Percentiles rank a stretch among this genome's conserved stretches.
These are phyloP conservation scores for Trichosanthes truncata DNA, from an alignment of 306 rosid species.

Conservation along the genomic window DNA sequence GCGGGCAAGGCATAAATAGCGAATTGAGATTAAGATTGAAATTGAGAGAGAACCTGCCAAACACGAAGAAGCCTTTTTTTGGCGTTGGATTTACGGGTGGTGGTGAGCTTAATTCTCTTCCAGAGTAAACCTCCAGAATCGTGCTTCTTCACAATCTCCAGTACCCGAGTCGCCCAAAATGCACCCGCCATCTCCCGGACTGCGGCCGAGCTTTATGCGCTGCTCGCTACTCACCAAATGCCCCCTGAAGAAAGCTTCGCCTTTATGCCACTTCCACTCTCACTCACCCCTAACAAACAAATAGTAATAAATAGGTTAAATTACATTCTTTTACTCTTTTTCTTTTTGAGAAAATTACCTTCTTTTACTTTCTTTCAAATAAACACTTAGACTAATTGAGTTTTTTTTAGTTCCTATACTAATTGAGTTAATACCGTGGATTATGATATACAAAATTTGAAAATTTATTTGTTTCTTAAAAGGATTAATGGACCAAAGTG, in stretches of 20 bases:
- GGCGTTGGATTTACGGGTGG: slow-evolving; percentile 91
- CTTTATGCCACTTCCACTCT: neutral
- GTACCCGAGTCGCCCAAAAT: slow-evolving; percentile 70
- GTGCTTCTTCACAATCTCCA: slow-evolving; percentile 95
- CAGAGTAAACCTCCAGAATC: slow-evolving; percentile 83
- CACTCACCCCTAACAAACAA: neutral
- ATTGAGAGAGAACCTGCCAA: slow-evolving; percentile 59
- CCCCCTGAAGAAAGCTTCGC: neutral
- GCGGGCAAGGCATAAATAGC: neutral
- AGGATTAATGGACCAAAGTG: too few relatives aligned
- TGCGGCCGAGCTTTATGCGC: neutral
- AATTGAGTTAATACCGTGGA: too few relatives aligned
- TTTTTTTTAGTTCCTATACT: too few relatives aligned
- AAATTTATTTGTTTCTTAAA: too few relatives aligned
- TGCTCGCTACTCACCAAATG: neutral
- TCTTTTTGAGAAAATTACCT: too few relatives aligned
- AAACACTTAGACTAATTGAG: too few relatives aligned
- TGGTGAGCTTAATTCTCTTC: slow-evolving; percentile 89
- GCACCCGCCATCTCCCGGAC: slow-evolving; percentile 49
- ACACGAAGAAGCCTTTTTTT: slow-evolving; percentile 87
- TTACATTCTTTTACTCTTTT: too few relatives aligned
- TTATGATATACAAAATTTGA: too few relatives aligned
- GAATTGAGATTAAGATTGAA: neutral
- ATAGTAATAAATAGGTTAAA: too few relatives aligned
- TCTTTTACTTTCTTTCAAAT: neutral